Conservation (phyloP, 805 yeast genomes). For the Yamadazyma endophytica region DNA sequence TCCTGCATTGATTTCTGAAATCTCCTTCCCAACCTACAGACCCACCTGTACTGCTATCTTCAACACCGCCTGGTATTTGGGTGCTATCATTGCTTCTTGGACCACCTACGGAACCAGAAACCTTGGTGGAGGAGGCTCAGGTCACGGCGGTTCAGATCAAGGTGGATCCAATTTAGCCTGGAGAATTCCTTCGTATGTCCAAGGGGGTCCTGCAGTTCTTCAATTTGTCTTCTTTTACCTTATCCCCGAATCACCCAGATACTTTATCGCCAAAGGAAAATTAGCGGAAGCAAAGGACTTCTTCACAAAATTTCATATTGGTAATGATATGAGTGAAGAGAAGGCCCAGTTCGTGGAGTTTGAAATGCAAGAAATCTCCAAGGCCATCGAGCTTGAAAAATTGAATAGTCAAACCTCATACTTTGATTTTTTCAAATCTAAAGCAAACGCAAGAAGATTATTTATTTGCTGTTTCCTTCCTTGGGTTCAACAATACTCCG, state of each 20-base stretch:
- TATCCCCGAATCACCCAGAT: slow-evolving; percentile 52
- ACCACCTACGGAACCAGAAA: slow-evolving; percentile 43
- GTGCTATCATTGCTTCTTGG: slow-evolving; percentile 53
- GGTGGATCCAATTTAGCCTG: slow-evolving; percentile 36
- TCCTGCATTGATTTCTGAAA: slow-evolving; percentile 49
- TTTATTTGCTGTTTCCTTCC: slow-evolving; percentile 29
- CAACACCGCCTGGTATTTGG: slow-evolving; percentile 51
- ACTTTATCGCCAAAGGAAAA: slow-evolving; percentile 35
- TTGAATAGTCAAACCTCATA: slow-evolving; percentile 5
- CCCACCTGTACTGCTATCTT: slow-evolving; percentile 39
- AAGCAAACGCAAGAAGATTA: slow-evolving; percentile 37
- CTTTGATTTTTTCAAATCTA: slow-evolving; percentile 18
- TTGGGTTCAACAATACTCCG: slow-evolving; percentile 43
- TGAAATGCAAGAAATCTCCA: slow-evolving; percentile 9
- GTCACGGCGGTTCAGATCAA: too few species aligned
- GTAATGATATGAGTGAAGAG: too few species aligned
- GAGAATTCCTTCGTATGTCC: slow-evolving; percentile 54
- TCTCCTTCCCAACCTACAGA: slow-evolving; percentile 46
- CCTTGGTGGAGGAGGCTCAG: slow-evolving; percentile 1
- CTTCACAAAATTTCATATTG: slow-evolving; percentile 38
- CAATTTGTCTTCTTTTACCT: slow-evolving; percentile 33
- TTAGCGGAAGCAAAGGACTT: slow-evolving; percentile 40
- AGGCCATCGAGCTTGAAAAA: slow-evolving; percentile 8
- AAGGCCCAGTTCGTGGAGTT: slow-evolving; percentile 8
- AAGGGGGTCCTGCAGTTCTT: slow-evolving; percentile 43